Evolutionary conservation across 164 flowering plant species (phyloP), one percentile per base, ranked within the genome.

Genomic region (Vitis amurensis): DNA sequence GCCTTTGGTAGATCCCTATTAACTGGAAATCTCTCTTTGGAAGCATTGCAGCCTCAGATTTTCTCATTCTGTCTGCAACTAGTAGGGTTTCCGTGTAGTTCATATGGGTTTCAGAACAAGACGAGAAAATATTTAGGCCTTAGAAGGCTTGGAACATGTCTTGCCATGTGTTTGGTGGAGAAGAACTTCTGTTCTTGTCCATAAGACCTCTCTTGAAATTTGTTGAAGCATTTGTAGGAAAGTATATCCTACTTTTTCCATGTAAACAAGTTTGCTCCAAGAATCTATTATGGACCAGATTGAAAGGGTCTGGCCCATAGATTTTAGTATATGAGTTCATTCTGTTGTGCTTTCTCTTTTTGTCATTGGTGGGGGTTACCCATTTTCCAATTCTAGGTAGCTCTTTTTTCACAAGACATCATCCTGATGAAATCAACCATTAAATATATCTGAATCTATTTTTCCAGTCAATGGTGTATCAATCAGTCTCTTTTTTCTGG

Each of bases 161-260:
- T 57, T 57, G 59, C 59, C 29, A 57, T 57, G 59, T 57, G 59
- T 57, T 11, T 57, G 59, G 29, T 57, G 59, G n/a, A 57, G 59
- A 57, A 57, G 8, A 14, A 13, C 56, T 53, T 57, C 59, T 57
- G 9, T 8, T 17, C 59, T 14, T 16, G 27, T 57, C 59, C 59
- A 19, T 17, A 57, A 51, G 14, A 51, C 14, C 11, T 11, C 14
- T 11, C 27, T 23, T 23, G 27, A 23, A 23, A 23, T 23, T 1
- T 1, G 27, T 23, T 23, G 27, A 23, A 23, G 27, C 27, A 53
- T 53, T 13, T 11, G 4, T 53, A 37, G 44, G 44, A 37, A 37
- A 37, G 5, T 37, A 0, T 37, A 37, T 37, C 44, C 44, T 0
- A 3, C 44, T 37, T 37, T 37, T 37, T 37, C 27, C 44, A 37